Conservation (phyloP, 1,284 basidiomycete genomes). For the Singerocomus inundabilis region DNA sequence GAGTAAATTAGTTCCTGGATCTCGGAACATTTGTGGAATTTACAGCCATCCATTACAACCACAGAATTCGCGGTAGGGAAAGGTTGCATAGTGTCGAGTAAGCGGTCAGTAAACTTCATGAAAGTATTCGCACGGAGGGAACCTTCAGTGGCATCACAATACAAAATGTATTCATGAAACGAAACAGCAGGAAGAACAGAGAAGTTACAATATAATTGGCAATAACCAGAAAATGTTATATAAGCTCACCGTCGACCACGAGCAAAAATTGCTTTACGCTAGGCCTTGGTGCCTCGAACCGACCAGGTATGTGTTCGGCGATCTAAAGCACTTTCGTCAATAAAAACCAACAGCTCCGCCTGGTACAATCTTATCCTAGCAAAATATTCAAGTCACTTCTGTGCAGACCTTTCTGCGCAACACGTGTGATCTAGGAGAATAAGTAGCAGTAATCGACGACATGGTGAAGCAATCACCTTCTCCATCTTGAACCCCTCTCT, state of each 20-base stretch:
- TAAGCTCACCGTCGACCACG: too few species aligned
- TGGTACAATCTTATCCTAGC: not conserved
- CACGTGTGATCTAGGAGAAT: too few species aligned
- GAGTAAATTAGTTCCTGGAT: not conserved
- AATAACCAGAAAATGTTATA: too few species aligned
- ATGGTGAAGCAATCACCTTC: conserved; percentile 10
- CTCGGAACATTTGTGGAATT: not conserved
- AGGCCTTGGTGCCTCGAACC: not conserved
- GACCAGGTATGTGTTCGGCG: not conserved
- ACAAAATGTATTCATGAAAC: too few species aligned
- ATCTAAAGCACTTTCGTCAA: not conserved
- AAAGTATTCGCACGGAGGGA: too few species aligned
- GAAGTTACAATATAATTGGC: too few species aligned
- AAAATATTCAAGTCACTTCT: not conserved
- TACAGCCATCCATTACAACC: not conserved
- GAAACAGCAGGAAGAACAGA: too few species aligned
- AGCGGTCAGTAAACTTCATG: too few species aligned
- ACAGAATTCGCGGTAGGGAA: not conserved
- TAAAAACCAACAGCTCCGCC: not conserved
- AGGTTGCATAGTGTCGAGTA: not conserved
- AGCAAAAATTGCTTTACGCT: too few species aligned
- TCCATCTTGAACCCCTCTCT: conserved; percentile 22
- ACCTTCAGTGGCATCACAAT: too few species aligned
- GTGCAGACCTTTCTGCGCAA: not conserved
- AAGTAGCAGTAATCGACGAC: too few species aligned